Conservation (phyloP, 805 yeast genomes). For the Starmerella stellata region DNA sequence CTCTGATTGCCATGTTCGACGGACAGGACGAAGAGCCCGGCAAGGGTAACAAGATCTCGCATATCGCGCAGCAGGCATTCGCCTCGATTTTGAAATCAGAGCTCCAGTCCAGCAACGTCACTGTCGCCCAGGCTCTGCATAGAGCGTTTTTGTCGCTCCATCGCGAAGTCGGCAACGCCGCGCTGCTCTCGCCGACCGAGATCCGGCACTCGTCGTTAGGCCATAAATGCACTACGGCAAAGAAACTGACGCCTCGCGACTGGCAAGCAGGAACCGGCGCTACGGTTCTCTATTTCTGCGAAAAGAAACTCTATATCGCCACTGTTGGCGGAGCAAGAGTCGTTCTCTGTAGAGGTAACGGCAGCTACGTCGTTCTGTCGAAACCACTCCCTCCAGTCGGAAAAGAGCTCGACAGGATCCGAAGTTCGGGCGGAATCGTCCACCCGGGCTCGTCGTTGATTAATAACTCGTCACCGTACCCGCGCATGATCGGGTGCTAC, state of each 20-base stretch:
- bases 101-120: conserved; percentile 33
- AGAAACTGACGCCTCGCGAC: conserved; percentile 45
- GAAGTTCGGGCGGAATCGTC: conserved; percentile 84
- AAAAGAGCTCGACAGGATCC: conserved; percentile 54
- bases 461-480: conserved; percentile 52
- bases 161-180: conserved; percentile 51
- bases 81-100: conserved; percentile 53
- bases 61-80: conserved; percentile 53
- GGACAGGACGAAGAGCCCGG: conserved; percentile 38
- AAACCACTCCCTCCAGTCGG: conserved; percentile 61
- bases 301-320: conserved; percentile 54
- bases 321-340: conserved; percentile 85
- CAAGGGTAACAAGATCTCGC: conserved; percentile 33
- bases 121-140: conserved; percentile 57
- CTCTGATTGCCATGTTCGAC: conserved; percentile 66
- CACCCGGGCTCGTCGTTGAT: conserved; percentile 70
- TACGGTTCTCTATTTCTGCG: conserved; percentile 62
- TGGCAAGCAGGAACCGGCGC: conserved; percentile 68
- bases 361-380: conserved; percentile 62
- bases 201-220: conserved; percentile 28
- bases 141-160: conserved; percentile 65
- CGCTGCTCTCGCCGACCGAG: conserved; percentile 19
- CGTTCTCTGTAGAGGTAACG: conserved; percentile 58
- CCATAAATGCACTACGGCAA: conserved; percentile 36
- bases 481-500: conserved; percentile 84